A percentile compares a stretch with the other conserved stretches of the same genome.
These are phyloP conservation scores for Barbarea vulgaris DNA, from an alignment of 345 rosid genomes.

Conservation along the genomic window DNA sequence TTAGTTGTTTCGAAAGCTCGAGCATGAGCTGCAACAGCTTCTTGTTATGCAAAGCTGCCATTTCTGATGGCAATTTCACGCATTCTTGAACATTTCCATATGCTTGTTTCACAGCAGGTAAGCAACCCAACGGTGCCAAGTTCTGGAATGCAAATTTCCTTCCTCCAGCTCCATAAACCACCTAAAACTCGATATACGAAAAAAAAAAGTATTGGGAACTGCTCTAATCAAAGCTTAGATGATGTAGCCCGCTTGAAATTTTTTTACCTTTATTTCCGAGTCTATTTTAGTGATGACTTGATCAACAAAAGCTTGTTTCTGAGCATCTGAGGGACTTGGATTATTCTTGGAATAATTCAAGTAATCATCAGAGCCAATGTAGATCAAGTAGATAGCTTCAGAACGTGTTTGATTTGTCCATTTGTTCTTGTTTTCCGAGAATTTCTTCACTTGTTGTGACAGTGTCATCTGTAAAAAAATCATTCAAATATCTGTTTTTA, in stretches of 20 bases:
- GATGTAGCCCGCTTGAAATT: background rate
- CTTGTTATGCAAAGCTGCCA: conserved; percentile 44
- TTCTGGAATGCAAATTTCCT: conserved; percentile 43
- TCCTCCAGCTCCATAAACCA: conserved; percentile 34
- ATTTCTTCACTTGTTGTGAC: conserved; percentile 36
- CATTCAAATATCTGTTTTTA: background rate
- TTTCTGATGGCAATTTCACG: conserved; percentile 34
- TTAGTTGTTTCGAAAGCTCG: conserved; percentile 18
- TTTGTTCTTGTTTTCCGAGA: conserved; percentile 27
- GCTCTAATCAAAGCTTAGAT: background rate
- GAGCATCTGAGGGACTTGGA: conserved; percentile 16
- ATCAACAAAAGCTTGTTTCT: conserved; percentile 40
- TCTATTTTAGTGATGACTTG: conserved; percentile 30
- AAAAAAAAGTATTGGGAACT: too few relatives aligned
- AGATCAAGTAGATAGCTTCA: conserved; percentile 39
- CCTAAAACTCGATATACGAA: conserved; percentile 28
- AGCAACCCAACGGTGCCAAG: conserved; percentile 46
- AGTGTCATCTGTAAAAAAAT: conserved; percentile 30
- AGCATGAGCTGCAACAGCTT: conserved; percentile 34
- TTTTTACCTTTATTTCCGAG: conserved; percentile 24
- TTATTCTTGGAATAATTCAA: conserved; percentile 27
- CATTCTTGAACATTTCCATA: conserved; percentile 30
- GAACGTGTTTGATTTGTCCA: conserved; percentile 32
- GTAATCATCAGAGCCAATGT: conserved; percentile 43
- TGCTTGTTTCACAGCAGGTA: conserved; percentile 37